phyloP scores from a whole-genome alignment of 140 eudicot genomes.

The Stevia rebaudiana region DNA sequence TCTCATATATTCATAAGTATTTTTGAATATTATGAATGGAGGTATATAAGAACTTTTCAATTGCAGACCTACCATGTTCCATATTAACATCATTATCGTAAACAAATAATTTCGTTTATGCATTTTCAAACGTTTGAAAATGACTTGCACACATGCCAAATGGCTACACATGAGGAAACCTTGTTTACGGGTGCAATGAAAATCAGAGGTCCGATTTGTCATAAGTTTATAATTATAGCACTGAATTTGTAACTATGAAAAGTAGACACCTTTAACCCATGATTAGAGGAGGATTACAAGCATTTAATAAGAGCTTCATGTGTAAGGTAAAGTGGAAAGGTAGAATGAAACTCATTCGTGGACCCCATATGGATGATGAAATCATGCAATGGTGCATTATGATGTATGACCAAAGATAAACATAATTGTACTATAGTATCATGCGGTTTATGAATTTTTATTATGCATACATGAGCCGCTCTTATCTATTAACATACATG shows the following conservation, averaged over 20 bases:
- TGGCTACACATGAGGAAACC: conserved; percentile 11
- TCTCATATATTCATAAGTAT: background rate
- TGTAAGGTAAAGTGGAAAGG: conserved; percentile 27
- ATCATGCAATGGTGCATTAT: conserved; percentile 31
- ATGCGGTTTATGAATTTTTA: conserved; percentile 3
- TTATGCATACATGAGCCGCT: conserved; percentile 3
- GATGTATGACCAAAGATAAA: conserved; percentile 26
- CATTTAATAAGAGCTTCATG: conserved; percentile 19
- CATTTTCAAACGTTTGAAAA: background rate
- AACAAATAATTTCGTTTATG: background rate
- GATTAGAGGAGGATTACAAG: conserved; percentile 30
- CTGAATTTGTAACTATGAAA: conserved; percentile 16
- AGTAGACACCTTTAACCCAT: conserved; percentile 30
- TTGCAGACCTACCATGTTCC: background rate
- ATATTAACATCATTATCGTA: conserved; percentile 9
- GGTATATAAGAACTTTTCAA: background rate
- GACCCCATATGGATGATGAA: conserved; percentile 34
- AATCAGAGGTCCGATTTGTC: background rate
- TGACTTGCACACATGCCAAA: conserved; percentile 26
- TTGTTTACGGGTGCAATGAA: background rate
- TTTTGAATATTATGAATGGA: background rate
- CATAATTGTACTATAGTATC: conserved; percentile 15
- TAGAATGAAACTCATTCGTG: conserved; percentile 33
- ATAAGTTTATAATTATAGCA: conserved; percentile 7
- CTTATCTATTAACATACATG: background rate